phyloP scores from a whole-genome alignment of 148 eudicot genomes.

The Vaccinium myrtillus region DNA sequence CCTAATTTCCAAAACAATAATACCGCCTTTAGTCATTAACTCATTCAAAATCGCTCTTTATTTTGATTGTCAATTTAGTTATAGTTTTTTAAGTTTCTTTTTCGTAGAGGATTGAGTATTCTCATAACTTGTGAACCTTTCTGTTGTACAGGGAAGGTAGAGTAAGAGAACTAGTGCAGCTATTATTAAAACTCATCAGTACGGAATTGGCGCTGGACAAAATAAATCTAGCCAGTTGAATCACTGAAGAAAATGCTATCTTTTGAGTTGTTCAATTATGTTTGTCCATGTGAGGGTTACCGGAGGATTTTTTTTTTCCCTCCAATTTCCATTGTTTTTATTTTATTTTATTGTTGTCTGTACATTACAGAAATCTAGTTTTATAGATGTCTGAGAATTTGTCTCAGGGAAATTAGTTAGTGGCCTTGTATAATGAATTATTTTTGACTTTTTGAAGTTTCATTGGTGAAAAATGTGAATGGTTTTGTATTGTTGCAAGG shows the following conservation, averaged over 20 bases:
- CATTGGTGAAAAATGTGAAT: neutral
- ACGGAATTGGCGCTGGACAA: conserved; percentile 64
- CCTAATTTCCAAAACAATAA: too few relatives aligned
- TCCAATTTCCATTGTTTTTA: conserved; percentile 15
- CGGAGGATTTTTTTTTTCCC: conserved; percentile 27
- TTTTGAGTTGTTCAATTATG: neutral
- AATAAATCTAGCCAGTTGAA: conserved; percentile 35
- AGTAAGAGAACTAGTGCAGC: conserved; percentile 84
- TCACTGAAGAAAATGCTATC: conserved; percentile 19
- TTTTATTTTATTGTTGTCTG: conserved; percentile 4
- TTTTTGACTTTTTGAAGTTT: neutral
- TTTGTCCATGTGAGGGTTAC: conserved; percentile 12
- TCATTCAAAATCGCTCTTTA: too few relatives aligned
- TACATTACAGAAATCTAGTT: conserved; percentile 3
- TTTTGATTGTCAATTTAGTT: too few relatives aligned
- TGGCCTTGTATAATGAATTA: neutral
- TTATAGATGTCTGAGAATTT: neutral
- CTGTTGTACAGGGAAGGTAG: conserved; percentile 60
- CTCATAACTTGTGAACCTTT: conserved; percentile 7
- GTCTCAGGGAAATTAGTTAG: neutral
- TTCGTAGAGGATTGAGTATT: neutral
- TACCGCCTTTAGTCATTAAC: too few relatives aligned
- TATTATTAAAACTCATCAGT: conserved; percentile 63
- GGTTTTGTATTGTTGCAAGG: neutral
- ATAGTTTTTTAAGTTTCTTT: neutral